Evolutionary conservation across 148 eudicot species (phyloP).

Genomic region (Rhododendron ferrugineum): DNA sequence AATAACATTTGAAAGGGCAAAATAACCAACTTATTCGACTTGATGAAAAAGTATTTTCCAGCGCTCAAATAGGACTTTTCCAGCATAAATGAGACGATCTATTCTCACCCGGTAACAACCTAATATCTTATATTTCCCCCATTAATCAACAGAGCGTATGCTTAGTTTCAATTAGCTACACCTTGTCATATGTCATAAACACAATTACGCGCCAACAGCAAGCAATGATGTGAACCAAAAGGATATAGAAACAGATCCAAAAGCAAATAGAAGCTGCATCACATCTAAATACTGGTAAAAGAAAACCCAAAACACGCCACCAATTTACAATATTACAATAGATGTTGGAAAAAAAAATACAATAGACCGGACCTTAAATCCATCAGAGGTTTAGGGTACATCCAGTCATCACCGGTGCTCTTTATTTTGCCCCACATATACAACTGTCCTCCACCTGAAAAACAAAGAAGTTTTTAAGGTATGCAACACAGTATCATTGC

Average conservation of each 20-base stretch:
- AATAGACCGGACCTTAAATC: conserved; percentile 69
- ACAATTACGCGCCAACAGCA: not conserved
- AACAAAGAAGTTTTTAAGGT: not conserved
- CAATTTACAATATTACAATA: not conserved
- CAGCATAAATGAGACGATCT: not conserved
- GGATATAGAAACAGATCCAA: not conserved
- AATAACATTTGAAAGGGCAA: not conserved
- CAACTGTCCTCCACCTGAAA: conserved; percentile 91
- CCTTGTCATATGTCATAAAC: not conserved
- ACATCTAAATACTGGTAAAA: not conserved
- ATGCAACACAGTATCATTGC: not conserved
- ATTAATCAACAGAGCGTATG: not conserved
- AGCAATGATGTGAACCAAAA: not conserved
- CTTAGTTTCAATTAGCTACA: not conserved
- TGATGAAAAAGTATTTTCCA: not conserved
- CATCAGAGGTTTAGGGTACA: conserved; percentile 97
- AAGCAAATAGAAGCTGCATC: not conserved
- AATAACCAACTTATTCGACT: not conserved
- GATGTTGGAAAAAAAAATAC: not conserved
- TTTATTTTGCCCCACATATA: conserved; percentile 99
- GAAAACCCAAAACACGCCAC: not conserved
- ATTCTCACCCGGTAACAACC: not conserved
- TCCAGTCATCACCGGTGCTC: conserved; percentile 90
- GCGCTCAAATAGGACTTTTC: not conserved
- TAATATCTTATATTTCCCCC: not conserved